Base-by-base conservation (phyloP, 768 basidiomycete genomes). In the Lactarius tabidus region DNA sequence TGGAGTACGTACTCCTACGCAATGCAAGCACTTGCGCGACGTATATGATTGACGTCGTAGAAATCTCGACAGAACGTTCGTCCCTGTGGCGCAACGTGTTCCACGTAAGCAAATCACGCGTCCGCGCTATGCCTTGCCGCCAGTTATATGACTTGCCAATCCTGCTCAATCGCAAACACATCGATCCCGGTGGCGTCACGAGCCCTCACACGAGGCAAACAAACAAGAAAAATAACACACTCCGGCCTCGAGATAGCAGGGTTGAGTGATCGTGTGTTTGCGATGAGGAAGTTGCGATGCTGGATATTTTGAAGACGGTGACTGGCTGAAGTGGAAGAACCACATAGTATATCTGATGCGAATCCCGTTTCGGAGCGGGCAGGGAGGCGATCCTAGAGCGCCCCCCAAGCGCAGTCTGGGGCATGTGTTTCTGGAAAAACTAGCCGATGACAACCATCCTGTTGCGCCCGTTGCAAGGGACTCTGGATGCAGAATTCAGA, bases 1-100 rank as follows among this genome's bases (percentile, higher is more conserved):
- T 18, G 6, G 35, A 39, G 56, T 62, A 66, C 55, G 59, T 65
- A 51, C 31, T 38, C 60, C 59, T 52, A 57, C 38, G 52, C 41
- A 66, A 45, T 31, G 45, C 35, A 57, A 39, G 43, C 26, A 15
- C 38, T 41, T 36, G 41, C 29, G 41, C 23, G 26, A 43, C 31
- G 31, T 53, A 64, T 31, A 59, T 54, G 38, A 59, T 57, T 65
- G 64, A 61, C 59, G 48, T 65, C 31, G 59, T 62, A 33, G 65
- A 62, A 66, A 43, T 66, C 51, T 38, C 4, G 28, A 36, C 26
- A 62, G 65, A 66, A 65, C 41, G 9, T 14, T 6, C 7, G 54
- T 45, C 29, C 64, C 59, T 64, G 63, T 64, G 63, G 63, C 63
- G 56, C 43, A 57, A 39, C n/a, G n/a, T 48, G 39, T 10, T 6